Base-by-base conservation (phyloP, 768 basidiomycete genomes). In the Tricholoma furcatifolium region DNA sequence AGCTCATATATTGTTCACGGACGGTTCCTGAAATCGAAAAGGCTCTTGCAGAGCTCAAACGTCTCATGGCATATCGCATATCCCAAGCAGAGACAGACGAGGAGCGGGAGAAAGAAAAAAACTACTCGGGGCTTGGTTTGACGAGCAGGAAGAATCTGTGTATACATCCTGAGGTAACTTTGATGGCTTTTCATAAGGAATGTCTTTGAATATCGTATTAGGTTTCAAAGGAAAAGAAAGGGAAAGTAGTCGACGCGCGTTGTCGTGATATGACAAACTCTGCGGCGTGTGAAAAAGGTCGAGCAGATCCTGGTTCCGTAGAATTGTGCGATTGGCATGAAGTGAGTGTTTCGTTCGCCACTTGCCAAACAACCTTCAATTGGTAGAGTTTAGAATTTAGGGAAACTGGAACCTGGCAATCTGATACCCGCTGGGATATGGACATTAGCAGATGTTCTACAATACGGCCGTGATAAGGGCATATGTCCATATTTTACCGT, bases 21-120 rank as follows among this genome's bases (percentile, higher is more conserved):
- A 99, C 97, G 9, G 97, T 99, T 8, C 97, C 97, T 3, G 97
- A 99, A 73, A 99, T 99, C 58, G 97, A 99, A 69, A 99, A 99
- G 67, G 97, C 96, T 0, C 75, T 99, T 53, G 85, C 94, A 3
- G 97, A 99, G 71, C 72, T 99, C 66, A 97, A 98, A 67, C 77
- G 96, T 45, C 73, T 99, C 18, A 91, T 99, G 84, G 84, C 83
- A 21, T 98, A 98, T 69, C 85, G 97, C 38, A 78, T 84, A 59
- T 71, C 76, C 8, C 77, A 72, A 56, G 87, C 88, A 10, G 90
- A 91, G 62, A 87, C 82, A 1, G 81, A 85, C 21, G 89, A 88
- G 56, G 75, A 88, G 58, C 83, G 76, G 56, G 79, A 78, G 51
- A 93, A 91, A 66, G 95, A 98, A 63, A 78, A 77, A 38, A 81